Percentiles rank a stretch among this genome's conserved stretches.
These are phyloP conservation scores for Candida glucosophila DNA, from an alignment of 1,139 yeast species.

Conservation along the genomic window DNA sequence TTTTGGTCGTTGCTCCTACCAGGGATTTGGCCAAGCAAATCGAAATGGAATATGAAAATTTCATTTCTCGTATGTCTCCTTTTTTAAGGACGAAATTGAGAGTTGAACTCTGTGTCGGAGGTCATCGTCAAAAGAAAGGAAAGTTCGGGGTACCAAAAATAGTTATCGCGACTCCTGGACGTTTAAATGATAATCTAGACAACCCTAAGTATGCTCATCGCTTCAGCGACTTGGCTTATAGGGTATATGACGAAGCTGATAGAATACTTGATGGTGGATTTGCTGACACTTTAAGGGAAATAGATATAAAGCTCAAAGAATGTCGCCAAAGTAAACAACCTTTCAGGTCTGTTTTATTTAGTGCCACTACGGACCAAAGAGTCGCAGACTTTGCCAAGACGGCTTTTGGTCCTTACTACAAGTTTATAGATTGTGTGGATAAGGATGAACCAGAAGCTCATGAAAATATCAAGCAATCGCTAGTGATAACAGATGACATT, in stretches of 20 bases:
- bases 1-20: constrained; percentile 81
- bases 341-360: constrained; percentile 65
- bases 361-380: constrained; percentile 75
- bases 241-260: constrained; percentile 87
- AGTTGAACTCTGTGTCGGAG: constrained; percentile 28
- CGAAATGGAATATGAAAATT: constrained; percentile 51
- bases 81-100: constrained; percentile 7
- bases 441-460: constrained; percentile 73
- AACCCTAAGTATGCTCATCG: constrained; percentile 34
- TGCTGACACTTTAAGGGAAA: constrained; percentile 50
- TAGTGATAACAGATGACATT: constrained; percentile 40
- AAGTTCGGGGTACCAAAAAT: constrained; percentile 29
- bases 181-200: constrained; percentile 56
- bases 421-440: constrained; percentile 69
- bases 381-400: constrained; percentile 59
- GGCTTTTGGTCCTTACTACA: constrained; percentile 56
- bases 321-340: constrained; percentile 15
- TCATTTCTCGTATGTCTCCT: constrained; percentile 15
- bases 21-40: constrained; percentile 89
- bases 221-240: constrained; percentile 48
- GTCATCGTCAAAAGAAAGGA: constrained; percentile 30
- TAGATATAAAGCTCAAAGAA: constrained; percentile 39
- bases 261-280: constrained; percentile 73
- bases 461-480: constrained; percentile 64
- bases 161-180: constrained; percentile 87